Base-by-base conservation (phyloP, 2,329 filamentous ascomycete species). In the Capronia epimyces region DNA sequence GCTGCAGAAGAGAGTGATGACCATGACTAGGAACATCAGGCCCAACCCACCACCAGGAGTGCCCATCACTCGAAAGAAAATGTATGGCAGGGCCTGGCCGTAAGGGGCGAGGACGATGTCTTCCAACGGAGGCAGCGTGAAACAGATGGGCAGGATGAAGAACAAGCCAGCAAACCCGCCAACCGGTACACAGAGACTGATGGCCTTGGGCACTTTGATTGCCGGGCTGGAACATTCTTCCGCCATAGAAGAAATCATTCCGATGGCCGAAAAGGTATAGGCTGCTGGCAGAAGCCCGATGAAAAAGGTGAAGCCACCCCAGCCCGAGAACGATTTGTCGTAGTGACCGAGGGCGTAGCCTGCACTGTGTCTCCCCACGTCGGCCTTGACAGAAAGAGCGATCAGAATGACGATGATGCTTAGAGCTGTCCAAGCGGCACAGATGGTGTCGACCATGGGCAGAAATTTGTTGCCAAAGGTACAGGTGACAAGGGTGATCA, bases 381-480 rank as follows among this genome's bases (percentile, higher is more conserved):
- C 72, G 4, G 79, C 79, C 47, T 73, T 77, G 13, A 75, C 72
- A 0, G 78, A 78, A 1, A 83, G 63, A 2, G 73, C 74, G 37
- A 83, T 74, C n/a, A 79, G 65, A 48, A 80, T 77, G 31, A 81
- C 69, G 22, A 83, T 41, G 55, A 82, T 82, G 16, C 71, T 76
- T 3, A 82, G 34, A 0, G 72, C 72, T 0, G 78, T 82, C 65
- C 77, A 82, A 0, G 67, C 71, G 1, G 78, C 77, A 48, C 77
- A 80, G 43, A 78, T 69, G 1, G 75, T 81, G 60, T 84, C 80
- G 1, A 83, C 74, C 58, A 76, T 67, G 0, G 83, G 85, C 29
- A 89, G 73, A 68, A 79, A 84, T 24, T 72, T 75, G 66, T 89
- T 88, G 39, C 79, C 80, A 31, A 86, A 75, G 1, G 80, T 73